Evolutionary conservation across 129 eudicot species (phyloP), one percentile per base, ranked within the genome.

Genomic region (Flaveria bidentis): DNA sequence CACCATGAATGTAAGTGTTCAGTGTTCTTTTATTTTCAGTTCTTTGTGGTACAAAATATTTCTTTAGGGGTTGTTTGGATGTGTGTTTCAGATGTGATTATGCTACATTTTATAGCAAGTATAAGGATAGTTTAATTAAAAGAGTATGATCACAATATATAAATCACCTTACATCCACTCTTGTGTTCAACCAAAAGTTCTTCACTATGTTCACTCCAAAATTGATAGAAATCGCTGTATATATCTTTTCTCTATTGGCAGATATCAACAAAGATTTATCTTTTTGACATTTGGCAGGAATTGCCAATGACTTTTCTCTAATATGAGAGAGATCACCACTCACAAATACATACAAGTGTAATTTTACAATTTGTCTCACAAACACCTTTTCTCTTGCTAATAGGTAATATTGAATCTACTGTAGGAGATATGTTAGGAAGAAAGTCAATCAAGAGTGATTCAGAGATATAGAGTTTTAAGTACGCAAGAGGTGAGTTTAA

Each of bases 1-100:
- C 93, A 88, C 82, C 97, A 91, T 80, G 89, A 91, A 74, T 91
- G 97, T 91, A 86, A 91, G 91, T 76, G 74, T 47, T 69, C 68
- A 91, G 91, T 76, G 74, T 47, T 69, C 68, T 26, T 36, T 25
- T 57, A 18, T 30, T 17, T 25, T 69, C 11, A 57, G 2, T 25
- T 17, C 42, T 46, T 69, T 78, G 50, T 44, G 70, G 39, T 69
- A 28, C 76, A 58, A 49, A 11, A 56, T 15, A 76, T 69, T 42
- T 57, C 20, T 39, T 53, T 76, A 52, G 11, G 50, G 6, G 26
- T 14, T 36, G 70, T 65, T 39, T 66, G 51, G 52, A n/a, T 66
- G 28, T 66, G 50, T 15, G 13, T 66, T 39, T 36, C 50, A 9
- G 47, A 66, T 33, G 49, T 66, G 50, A 66, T 39, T 66, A 9